Evolutionary conservation across 2,329 filamentous ascomycete species (phyloP), one percentile per base, ranked within the genome.

Genomic region (Ophiostoma novo-ulmi): DNA sequence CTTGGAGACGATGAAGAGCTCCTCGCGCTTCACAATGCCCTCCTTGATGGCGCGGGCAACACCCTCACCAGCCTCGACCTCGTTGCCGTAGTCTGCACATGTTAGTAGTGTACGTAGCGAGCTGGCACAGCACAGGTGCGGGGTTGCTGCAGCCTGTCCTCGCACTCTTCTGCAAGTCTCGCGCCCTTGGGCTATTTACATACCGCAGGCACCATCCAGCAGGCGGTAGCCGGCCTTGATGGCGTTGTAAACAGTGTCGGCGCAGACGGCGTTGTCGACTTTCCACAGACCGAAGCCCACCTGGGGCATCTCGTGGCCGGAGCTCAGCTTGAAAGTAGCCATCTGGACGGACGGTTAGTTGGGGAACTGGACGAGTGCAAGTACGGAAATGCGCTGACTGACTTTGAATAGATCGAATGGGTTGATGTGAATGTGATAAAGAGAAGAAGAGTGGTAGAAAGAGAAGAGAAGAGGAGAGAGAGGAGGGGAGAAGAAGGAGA

Each of bases 1-100:
- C 85, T 97, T 97, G 81, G 90, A 93, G 74, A 94, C 91, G 78
- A 97, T 89, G 87, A 97, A 97, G 78, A 97, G 90, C 35, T 97
- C 92, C 80, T 91, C 88, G 72, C 92, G 90, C 84, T 89, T 93
- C 75, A 94, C 91, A 71, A 94, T 80, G 63, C 91, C 91, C 11
- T 95, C 92, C 78, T 90, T 86, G 81, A 95, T 92, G 77, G 92
- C 92, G 75, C 90, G 90, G 72, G 89, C 87, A 66, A 94, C 85
- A 76, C 92, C 92, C 78, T 93, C 82, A 72, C 91, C 92, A 74
- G 86, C 88, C 80, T 93, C 91, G 75, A 87, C 87, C 80, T 94
- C 92, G 79, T 94, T 94, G 76, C 90, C 91, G 81, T 95, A 94
- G 80, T 94, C 91, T 91, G 22, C 8, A n/a, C 1, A 10, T 5